phyloP scores from a whole-genome alignment of 306 rosid species.

The Lathyrus tuberosus region DNA sequence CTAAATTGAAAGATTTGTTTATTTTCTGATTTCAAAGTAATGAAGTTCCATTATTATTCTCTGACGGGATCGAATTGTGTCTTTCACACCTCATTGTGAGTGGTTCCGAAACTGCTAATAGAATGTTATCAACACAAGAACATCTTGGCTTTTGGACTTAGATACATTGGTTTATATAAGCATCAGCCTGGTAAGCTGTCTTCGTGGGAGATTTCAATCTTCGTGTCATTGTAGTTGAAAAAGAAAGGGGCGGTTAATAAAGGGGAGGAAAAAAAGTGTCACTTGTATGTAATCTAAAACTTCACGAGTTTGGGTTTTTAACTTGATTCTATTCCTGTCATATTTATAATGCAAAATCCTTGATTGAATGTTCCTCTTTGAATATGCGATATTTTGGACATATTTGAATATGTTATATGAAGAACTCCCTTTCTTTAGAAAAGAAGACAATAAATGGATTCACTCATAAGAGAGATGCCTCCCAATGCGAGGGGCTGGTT shows the following conservation, averaged over 20 bases:
- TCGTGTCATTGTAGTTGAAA: constrained; percentile 21
- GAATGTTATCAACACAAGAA: constrained; percentile 21
- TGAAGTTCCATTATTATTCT: neutral
- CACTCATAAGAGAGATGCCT: no score
- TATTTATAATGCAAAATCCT: constrained; percentile 3
- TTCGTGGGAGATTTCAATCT: constrained; percentile 14
- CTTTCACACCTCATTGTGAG: neutral
- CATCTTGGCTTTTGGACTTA: constrained; percentile 25
- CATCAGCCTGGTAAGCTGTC: constrained; percentile 11
- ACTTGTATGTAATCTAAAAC: constrained; percentile 2
- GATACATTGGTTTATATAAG: constrained; percentile 25
- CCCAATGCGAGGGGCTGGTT: no score
- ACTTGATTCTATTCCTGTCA: neutral
- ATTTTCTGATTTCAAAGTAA: constrained; percentile 5
- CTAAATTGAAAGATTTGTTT: constrained; percentile 27
- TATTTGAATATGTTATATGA: neutral
- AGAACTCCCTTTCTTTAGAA: neutral
- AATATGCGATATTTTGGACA: neutral
- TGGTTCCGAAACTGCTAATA: constrained; percentile 26
- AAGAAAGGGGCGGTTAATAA: constrained; percentile 22
- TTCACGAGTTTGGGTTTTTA: neutral
- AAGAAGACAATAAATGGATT: neutral
- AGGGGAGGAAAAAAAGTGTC: neutral
- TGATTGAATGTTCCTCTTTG: neutral
- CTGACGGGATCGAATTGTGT: neutral